These are phyloP conservation scores for Monotropa hypopitys DNA, from an alignment of 179 eudicot species.

Conservation along the genomic window DNA sequence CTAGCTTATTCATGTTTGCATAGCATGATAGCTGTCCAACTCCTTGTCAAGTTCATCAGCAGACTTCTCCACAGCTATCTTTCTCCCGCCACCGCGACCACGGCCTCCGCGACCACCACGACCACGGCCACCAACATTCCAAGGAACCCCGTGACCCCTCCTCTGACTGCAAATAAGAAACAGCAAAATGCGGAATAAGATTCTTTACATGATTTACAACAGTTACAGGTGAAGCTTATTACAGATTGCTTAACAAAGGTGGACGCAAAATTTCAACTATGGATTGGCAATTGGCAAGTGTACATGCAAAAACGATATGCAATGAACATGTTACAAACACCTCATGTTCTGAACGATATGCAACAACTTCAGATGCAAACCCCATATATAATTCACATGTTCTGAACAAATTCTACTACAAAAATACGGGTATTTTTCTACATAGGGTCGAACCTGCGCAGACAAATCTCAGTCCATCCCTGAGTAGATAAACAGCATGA, in stretches of 20 bases:
- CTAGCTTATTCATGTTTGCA: constrained; percentile 33
- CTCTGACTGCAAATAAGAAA: constrained; percentile 30
- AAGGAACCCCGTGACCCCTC: constrained; percentile 40
- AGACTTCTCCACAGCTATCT: constrained; percentile 38
- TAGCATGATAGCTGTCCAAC: constrained; percentile 71
- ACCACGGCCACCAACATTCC: constrained; percentile 35
- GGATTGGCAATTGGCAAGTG: background rate
- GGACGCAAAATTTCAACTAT: background rate
- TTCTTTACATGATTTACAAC: background rate
- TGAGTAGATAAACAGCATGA: no score
- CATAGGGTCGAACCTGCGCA: background rate
- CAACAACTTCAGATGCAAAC: no score
- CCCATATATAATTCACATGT: no score
- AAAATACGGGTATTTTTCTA: background rate
- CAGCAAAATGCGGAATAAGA: background rate
- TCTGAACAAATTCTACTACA: background rate
- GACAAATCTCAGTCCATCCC: no score
- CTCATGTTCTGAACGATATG: no score
- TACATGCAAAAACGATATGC: background rate
- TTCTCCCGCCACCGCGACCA: constrained; percentile 23
- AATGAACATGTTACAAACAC: background rate
- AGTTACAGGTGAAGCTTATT: background rate
- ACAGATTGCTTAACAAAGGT: background rate
- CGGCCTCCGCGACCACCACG: constrained; percentile 11
- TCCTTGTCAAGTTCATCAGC: constrained; percentile 90